Evolutionary conservation across 1,139 yeast genomes (phyloP).

Genomic region (Candida frijolesensis): DNA sequence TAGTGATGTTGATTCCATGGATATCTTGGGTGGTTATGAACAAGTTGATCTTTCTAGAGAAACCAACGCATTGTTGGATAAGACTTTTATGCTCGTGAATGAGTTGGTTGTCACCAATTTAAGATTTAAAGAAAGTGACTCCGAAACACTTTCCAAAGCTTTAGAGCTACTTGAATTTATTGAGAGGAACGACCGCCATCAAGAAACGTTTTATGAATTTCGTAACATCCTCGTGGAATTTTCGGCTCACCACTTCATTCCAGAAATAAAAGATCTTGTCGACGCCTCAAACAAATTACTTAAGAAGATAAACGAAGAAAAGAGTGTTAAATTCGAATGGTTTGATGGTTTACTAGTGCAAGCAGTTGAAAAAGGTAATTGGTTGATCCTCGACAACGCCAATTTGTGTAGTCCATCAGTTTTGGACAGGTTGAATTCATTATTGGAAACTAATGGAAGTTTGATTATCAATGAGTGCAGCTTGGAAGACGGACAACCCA

Average conservation of each 20-base stretch:
- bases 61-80: conserved; percentile 42
- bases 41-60: conserved; percentile 79
- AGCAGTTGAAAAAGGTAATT: conserved; percentile 88
- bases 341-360: conserved; percentile 92
- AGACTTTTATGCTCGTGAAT: conserved; percentile 35
- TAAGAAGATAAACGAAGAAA: conserved; percentile 26
- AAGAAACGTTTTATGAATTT: conserved; percentile 33
- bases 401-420: conserved; percentile 95
- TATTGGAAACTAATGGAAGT: conserved; percentile 83
- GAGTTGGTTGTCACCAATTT: conserved; percentile 42
- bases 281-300: conserved; percentile 21
- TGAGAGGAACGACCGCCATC: conserved; percentile 23
- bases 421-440: conserved; percentile 87
- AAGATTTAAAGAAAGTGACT: conserved; percentile 19
- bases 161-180: conserved; percentile 28
- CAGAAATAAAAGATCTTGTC: conserved; percentile 24
- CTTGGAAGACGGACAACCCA: conserved; percentile 76
- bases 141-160: conserved; percentile 22
- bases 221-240: conserved; percentile 25
- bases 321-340: conserved; percentile 84
- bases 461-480: conserved; percentile 88
- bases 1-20: conserved; percentile 94
- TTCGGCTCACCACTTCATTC: conserved; percentile 4
- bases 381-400: conserved; percentile 95
- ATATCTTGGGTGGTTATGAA: conserved; percentile 94